A percentile compares a stretch with the other conserved stretches of the same genome.
Evolutionary conservation across 192 early-diverging fungal genomes (phyloP).

Genomic region (Jimgerdemannia flammicorona): DNA sequence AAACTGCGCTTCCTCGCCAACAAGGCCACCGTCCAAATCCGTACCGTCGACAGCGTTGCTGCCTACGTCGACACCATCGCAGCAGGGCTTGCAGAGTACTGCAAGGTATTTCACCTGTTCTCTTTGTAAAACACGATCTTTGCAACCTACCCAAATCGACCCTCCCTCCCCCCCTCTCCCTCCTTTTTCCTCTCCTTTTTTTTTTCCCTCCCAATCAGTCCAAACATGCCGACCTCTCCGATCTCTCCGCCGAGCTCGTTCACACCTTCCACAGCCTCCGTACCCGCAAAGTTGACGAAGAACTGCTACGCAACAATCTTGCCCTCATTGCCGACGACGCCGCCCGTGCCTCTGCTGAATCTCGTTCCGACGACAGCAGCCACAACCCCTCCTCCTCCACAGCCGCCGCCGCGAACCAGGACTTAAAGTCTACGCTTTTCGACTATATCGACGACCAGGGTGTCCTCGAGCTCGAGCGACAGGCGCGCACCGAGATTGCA

Average conservation of each 20-base stretch:
- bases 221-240: neutral
- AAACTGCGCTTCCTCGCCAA: constrained; percentile 23
- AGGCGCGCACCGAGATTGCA: constrained; percentile 28
- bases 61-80: constrained; percentile 15
- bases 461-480: constrained; percentile 26
- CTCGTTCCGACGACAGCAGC: neutral
- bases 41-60: constrained; percentile 16
- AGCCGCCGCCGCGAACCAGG: neutral
- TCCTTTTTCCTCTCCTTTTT: neutral
- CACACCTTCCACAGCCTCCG: constrained; percentile 24
- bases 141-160: neutral
- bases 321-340: neutral
- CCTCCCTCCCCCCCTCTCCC: neutral
- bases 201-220: neutral
- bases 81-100: constrained; percentile 1
- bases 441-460: constrained; percentile 37
- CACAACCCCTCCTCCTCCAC: neutral
- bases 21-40: constrained; percentile 21
- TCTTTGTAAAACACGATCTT: too few relatives aligned
- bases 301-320: constrained; percentile 18
- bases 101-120: constrained; percentile 14
- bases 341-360: neutral
- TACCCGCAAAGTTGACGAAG: constrained; percentile 15
- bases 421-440: constrained; percentile 15
- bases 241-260: neutral